Percentiles rank a stretch among this genome's conserved stretches.
These are phyloP conservation scores for Penicillium vulpinum DNA, from an alignment of 2,329 filamentous ascomycete genomes.

Conservation along the genomic window DNA sequence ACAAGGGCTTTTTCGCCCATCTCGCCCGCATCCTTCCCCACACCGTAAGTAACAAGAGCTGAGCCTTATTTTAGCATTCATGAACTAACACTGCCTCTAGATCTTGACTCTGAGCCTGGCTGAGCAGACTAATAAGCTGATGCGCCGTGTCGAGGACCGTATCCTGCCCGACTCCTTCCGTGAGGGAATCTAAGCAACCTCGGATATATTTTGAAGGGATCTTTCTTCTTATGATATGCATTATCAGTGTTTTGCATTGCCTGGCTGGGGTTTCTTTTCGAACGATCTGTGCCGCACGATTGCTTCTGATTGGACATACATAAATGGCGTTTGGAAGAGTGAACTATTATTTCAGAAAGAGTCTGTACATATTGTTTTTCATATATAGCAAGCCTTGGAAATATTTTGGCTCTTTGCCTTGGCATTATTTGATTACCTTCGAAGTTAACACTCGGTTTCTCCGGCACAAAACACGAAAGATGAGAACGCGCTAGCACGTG, in stretches of 20 bases:
- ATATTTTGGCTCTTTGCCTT: background rate
- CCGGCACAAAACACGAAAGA: background rate
- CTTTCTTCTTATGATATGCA: background rate
- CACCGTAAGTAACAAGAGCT: slow-evolving; percentile 57
- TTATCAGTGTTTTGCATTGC: background rate
- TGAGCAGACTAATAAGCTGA: slow-evolving; percentile 93
- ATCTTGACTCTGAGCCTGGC: slow-evolving; percentile 89
- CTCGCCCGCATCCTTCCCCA: slow-evolving; percentile 91
- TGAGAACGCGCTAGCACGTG: slow-evolving; percentile 9
- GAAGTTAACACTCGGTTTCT: background rate
- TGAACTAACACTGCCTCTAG: slow-evolving; percentile 38
- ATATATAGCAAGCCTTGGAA: background rate
- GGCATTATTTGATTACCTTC: background rate
- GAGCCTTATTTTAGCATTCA: background rate
- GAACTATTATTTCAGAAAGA: background rate
- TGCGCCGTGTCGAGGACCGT: slow-evolving; percentile 72
- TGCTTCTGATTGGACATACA: background rate
- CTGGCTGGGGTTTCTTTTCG: slow-evolving; percentile 4
- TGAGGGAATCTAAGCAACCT: slow-evolving; percentile 45
- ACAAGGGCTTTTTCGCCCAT: slow-evolving; percentile 97
- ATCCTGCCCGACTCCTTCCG: slow-evolving; percentile 51
- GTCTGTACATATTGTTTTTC: slow-evolving; percentile 3
- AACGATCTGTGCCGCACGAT: background rate
- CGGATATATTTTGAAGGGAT: background rate
- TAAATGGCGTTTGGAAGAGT: slow-evolving; percentile 8